phyloP scores from a whole-genome alignment of 1,284 basidiomycete genomes.

The Crepidotus sp. region DNA sequence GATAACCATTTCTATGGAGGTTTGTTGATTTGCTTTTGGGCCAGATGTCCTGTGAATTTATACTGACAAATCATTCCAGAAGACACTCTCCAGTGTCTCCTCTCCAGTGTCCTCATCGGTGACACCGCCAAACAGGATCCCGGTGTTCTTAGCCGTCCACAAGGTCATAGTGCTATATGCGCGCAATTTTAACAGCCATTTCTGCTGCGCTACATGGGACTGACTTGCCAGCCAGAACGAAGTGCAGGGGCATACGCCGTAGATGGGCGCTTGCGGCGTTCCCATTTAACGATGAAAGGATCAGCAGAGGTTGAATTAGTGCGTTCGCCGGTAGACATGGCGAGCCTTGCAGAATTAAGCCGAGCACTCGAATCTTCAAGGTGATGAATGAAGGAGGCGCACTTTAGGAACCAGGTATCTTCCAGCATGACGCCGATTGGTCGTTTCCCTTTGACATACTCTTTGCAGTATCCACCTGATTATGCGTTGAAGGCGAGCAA shows the following conservation, averaged over 20 bases:
- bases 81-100: conserved; percentile 77
- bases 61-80: conserved; percentile 76
- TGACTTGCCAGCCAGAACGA: conserved; percentile 51
- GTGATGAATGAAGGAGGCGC: conserved; percentile 15
- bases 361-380: not conserved
- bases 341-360: conserved; percentile 19
- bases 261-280: conserved; percentile 65
- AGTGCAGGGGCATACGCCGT: conserved; percentile 67
- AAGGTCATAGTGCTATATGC: conserved; percentile 64
- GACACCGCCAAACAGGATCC: conserved; percentile 86
- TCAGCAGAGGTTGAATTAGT: conserved; percentile 23
- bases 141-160: conserved; percentile 63
- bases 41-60: not conserved
- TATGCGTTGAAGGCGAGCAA: not conserved
- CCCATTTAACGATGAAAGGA: conserved; percentile 69
- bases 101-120: conserved; percentile 84
- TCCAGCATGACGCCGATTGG: conserved; percentile 83
- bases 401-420: conserved; percentile 89
- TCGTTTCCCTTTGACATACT: conserved; percentile 82
- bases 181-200: not conserved
- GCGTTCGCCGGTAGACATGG: conserved; percentile 17
- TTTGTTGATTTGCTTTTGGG: not conserved
- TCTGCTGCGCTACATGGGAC: not conserved
- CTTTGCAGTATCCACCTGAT: conserved; percentile 84
- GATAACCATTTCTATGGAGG: conserved; percentile 64